Conservation (phyloP, 495 filamentous ascomycete species). For the Pseudoneurospora amorphoporcata region DNA sequence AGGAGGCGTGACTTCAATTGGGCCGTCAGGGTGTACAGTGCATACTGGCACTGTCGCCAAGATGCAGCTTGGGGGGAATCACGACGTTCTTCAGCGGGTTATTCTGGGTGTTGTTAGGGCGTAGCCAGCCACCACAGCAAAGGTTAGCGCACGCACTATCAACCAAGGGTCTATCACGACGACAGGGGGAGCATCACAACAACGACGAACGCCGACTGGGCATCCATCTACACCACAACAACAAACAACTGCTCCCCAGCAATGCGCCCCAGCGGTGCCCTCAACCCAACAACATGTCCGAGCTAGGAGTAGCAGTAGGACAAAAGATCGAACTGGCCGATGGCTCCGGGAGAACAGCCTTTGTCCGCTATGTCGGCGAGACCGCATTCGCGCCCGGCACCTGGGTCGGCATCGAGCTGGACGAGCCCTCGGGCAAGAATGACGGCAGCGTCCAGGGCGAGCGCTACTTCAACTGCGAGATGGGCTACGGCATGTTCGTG, state of each 20-base stretch:
- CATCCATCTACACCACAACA: neutral
- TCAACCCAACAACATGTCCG: slow-evolving; percentile 22
- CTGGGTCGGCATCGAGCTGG: slow-evolving; percentile 87
- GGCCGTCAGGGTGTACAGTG: neutral
- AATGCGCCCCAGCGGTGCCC: neutral
- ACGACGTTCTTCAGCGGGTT: neutral
- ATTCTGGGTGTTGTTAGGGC: neutral
- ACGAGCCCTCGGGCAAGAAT: slow-evolving; percentile 80
- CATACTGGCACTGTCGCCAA: neutral
- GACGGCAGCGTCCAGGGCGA: slow-evolving; percentile 85
- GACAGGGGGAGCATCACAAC: neutral
- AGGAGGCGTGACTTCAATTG: neutral
- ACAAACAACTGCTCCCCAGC: neutral
- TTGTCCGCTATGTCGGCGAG: slow-evolving; percentile 69
- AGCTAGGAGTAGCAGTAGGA: slow-evolving; percentile 32
- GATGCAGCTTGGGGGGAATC: neutral
- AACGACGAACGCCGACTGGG: neutral
- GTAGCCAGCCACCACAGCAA: neutral
- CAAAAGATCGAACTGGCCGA: slow-evolving; percentile 57
- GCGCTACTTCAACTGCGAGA: slow-evolving; percentile 79
- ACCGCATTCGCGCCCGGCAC: slow-evolving; percentile 71
- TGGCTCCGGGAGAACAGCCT: slow-evolving; percentile 51
- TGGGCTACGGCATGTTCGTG: slow-evolving; percentile 81
- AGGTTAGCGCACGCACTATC: neutral
- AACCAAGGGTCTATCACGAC: neutral